These are phyloP conservation scores for Picocystis sp. DNA, from an alignment of 163 green algal species.

Conservation along the genomic window DNA sequence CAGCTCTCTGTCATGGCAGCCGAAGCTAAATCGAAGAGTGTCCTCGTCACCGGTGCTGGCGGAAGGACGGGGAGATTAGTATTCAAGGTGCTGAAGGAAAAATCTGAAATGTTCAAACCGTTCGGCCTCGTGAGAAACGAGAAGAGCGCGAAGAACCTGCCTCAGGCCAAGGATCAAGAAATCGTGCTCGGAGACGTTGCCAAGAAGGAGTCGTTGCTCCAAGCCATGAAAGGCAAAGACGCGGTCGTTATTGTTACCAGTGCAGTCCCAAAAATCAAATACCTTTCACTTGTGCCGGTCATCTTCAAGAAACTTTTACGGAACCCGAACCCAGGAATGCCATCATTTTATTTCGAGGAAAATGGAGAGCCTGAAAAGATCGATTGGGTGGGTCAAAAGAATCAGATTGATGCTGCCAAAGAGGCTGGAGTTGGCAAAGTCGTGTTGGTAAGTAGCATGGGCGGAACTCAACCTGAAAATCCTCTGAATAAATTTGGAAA, in stretches of 20 bases:
- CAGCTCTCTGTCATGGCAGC: too few relatives aligned
- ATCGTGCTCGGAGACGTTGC: conserved; percentile 4
- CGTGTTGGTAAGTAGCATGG: conserved; percentile 65
- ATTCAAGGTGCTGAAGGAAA: conserved; percentile 19
- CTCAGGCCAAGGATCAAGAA: neutral
- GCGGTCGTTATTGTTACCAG: conserved; percentile 45
- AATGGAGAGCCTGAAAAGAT: conserved; percentile 46
- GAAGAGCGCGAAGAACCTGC: conserved; percentile 4
- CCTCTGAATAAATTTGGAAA: conserved; percentile 55
- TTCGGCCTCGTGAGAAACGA: conserved; percentile 15
- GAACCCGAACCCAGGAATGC: conserved; percentile 10
- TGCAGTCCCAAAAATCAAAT: conserved; percentile 51
- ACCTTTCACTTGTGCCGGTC: conserved; percentile 12
- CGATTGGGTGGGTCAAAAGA: conserved; percentile 76
- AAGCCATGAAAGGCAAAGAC: conserved; percentile 28
- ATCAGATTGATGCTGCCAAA: conserved; percentile 73
- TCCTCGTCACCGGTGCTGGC: conserved; percentile 19
- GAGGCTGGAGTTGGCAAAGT: conserved; percentile 54
- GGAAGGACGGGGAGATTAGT: conserved; percentile 19
- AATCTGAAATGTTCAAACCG: conserved; percentile 3
- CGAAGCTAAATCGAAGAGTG: neutral
- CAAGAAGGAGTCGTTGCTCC: conserved; percentile 14
- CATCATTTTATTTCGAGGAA: conserved; percentile 56
- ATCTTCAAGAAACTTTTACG: conserved; percentile 1
- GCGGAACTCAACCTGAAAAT: conserved; percentile 38